Evolutionary conservation across 2,329 filamentous ascomycete genomes (phyloP), one percentile per base, ranked within the genome.

Genomic region (Pseudogymnoascus pannorum): DNA sequence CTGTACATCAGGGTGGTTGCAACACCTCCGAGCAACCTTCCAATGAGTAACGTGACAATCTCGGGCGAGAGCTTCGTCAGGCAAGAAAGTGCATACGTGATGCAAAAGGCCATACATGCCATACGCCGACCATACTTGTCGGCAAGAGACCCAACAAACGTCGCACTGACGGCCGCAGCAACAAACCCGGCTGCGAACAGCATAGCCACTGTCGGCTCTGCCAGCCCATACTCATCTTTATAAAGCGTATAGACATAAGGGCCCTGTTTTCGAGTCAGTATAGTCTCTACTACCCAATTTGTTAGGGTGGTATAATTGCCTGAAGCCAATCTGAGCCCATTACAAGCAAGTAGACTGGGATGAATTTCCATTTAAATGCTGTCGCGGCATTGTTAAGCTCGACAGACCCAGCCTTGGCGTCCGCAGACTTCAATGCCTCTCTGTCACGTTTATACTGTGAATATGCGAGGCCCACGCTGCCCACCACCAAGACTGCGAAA

Each of bases 1-100:
- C 77, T 82, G 73, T 82, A 85, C 29, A 86, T 74, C 40, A 86
- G 70, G 24, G 81, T 83, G 33, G 81, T 81, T 26, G 77, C 79
- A 51, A 85, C 63, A 0, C 83, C 83, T 20, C 81, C 81, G 3
- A 84, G 75, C 0, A 81, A 69, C 57, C 83, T 75, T 11, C 83
- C 83, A 1, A 76, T 60, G 60, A 84, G 79, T 4, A 87, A 72
- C 9, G 82, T 59, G 4, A 72, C 69, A 1, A 78, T 61, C 38
- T 72, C 68, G 26, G 75, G 71, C 57, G 76, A 75, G 26, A 84
- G 71, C 58, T 83, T 79, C 16, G 79, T 77, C 57, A 80, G 68
- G 65, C 82, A 84, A 0, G 81, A 81, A 2, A 80, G 69, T 0
- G 80, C 76, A 68, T 84, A 84, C 3, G 77, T 72, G 14, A 72